Evolutionary conservation across 257 asterid genomes (phyloP).

Genomic region (Schizonepeta tenuifolia): DNA sequence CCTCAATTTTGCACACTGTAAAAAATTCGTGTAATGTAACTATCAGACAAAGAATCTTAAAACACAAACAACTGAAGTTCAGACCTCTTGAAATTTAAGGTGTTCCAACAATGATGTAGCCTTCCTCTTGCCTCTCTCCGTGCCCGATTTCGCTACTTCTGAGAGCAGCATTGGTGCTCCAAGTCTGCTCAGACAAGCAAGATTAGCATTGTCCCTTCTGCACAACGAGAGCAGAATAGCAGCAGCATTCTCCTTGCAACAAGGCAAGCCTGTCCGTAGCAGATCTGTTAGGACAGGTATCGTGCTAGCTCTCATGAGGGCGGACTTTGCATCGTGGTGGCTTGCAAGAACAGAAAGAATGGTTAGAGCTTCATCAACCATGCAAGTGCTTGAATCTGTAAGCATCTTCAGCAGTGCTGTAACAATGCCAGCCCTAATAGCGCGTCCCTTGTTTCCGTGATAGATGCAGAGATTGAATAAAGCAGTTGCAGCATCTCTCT

Average conservation of each 20-base stretch:
- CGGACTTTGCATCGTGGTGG: slow-evolving; percentile 81
- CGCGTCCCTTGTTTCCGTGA: slow-evolving; percentile 91
- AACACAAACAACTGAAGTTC: slow-evolving; percentile 17
- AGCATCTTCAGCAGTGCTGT: slow-evolving; percentile 71
- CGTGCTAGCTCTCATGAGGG: slow-evolving; percentile 66
- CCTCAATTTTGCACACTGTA: slow-evolving; percentile 42
- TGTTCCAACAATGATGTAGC: slow-evolving; percentile 78
- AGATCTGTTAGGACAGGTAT: slow-evolving; percentile 77
- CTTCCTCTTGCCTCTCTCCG: slow-evolving; percentile 88
- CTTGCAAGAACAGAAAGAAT: slow-evolving; percentile 83
- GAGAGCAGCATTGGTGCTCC: slow-evolving; percentile 72
- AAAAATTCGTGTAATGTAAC: slow-evolving; percentile 44
- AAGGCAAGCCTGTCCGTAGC: slow-evolving; percentile 67
- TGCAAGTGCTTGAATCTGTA: slow-evolving; percentile 60
- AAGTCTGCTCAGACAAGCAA: slow-evolving; percentile 69
- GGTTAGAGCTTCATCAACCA: slow-evolving; percentile 92
- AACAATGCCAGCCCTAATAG: slow-evolving; percentile 82
- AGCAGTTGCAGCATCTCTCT: slow-evolving; percentile 94
- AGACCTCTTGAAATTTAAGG: slow-evolving; percentile 48
- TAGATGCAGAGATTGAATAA: slow-evolving; percentile 85
- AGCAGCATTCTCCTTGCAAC: slow-evolving; percentile 74
- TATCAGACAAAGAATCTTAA: slow-evolving; percentile 35
- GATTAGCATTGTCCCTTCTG: slow-evolving; percentile 69
- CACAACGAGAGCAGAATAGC: slow-evolving; percentile 80
- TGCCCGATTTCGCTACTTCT: slow-evolving; percentile 67